A percentile compares a stretch with the other conserved stretches of the same genome.
These are phyloP conservation scores for Coemansia pectinata DNA, from an alignment of 192 early-diverging fungal genomes.

Conservation along the genomic window DNA sequence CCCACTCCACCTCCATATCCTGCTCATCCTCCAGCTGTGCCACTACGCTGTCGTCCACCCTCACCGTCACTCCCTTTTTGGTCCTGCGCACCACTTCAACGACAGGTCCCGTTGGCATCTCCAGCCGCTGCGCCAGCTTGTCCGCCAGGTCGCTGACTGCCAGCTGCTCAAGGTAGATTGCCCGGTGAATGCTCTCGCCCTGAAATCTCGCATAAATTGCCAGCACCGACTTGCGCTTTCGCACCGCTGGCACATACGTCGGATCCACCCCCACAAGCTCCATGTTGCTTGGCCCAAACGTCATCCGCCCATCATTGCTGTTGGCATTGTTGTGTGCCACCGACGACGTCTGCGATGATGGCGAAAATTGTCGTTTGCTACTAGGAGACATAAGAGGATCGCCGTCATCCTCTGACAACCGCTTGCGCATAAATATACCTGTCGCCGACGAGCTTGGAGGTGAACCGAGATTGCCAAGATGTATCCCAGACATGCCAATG, in stretches of 20 bases:
- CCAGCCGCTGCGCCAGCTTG: constrained; percentile 58
- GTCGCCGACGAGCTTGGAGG: constrained; percentile 18
- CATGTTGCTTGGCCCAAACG: constrained; percentile 10
- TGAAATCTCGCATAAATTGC: constrained; percentile 10
- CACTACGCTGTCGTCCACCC: constrained; percentile 62
- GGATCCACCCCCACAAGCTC: constrained; percentile 61
- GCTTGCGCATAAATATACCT: constrained; percentile 44
- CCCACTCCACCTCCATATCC: constrained; percentile 61
- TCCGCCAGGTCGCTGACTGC: constrained; percentile 56
- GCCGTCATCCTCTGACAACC: constrained; percentile 34
- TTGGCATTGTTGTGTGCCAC: background rate
- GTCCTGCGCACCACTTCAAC: constrained; percentile 54
- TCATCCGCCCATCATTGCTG: background rate
- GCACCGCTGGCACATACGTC: constrained; percentile 60
- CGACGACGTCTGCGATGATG: constrained; percentile 26
- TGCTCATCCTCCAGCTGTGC: constrained; percentile 65
- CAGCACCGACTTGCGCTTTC: constrained; percentile 48
- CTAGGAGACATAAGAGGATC: constrained; percentile 34
- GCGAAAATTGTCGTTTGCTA: constrained; percentile 39
- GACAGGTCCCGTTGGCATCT: constrained; percentile 40
- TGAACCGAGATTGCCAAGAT: constrained; percentile 23
- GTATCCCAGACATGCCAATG: constrained; percentile 39
- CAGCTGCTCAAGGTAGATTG: constrained; percentile 14
- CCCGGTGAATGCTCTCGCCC: background rate
- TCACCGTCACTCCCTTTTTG: constrained; percentile 57